Evolutionary conservation across 805 yeast species (phyloP).

Genomic region (Kazachstania taianensis): DNA sequence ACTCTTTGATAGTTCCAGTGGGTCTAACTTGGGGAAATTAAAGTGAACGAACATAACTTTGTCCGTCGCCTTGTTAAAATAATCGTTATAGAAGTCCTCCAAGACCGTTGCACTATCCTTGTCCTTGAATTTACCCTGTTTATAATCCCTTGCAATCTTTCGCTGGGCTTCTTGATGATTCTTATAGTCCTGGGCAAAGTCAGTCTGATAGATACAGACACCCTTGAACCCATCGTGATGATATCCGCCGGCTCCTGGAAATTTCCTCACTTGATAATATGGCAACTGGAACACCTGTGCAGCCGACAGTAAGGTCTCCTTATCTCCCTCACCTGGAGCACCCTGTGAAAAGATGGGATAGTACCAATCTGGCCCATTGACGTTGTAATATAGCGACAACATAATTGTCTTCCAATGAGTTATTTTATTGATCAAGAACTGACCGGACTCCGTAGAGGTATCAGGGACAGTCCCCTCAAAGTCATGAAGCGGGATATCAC

Average conservation of each 20-base stretch:
- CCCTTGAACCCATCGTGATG: constrained; percentile 43
- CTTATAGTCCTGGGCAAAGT: constrained; percentile 51
- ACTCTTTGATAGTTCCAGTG: constrained; percentile 14
- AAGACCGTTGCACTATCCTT: constrained; percentile 11
- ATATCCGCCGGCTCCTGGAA: constrained; percentile 33
- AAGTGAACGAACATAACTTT: constrained; percentile 31
- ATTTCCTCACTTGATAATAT: constrained; percentile 39
- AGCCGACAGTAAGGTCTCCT: constrained; percentile 63
- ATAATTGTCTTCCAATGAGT: constrained; percentile 49
- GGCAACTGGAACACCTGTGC: constrained; percentile 40
- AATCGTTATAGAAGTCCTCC: constrained; percentile 14
- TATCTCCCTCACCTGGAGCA: constrained; percentile 72
- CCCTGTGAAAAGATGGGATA: constrained; percentile 67
- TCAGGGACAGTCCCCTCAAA: constrained; percentile 58
- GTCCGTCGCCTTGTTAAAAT: constrained; percentile 10
- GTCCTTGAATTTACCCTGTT: not conserved
- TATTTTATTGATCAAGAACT: constrained; percentile 51
- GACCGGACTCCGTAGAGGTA: constrained; percentile 66
- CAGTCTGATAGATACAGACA: constrained; percentile 68
- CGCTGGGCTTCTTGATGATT: constrained; percentile 13
- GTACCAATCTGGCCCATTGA: constrained; percentile 56
- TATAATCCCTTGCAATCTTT: constrained; percentile 10
- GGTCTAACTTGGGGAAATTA: constrained; percentile 33
- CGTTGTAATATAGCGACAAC: constrained; percentile 54
- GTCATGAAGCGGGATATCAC: constrained; percentile 42